Evolutionary conservation across 192 early-diverging fungal species (phyloP), one percentile per base, ranked within the genome.

Genomic region (Backusella mclennaniae): DNA sequence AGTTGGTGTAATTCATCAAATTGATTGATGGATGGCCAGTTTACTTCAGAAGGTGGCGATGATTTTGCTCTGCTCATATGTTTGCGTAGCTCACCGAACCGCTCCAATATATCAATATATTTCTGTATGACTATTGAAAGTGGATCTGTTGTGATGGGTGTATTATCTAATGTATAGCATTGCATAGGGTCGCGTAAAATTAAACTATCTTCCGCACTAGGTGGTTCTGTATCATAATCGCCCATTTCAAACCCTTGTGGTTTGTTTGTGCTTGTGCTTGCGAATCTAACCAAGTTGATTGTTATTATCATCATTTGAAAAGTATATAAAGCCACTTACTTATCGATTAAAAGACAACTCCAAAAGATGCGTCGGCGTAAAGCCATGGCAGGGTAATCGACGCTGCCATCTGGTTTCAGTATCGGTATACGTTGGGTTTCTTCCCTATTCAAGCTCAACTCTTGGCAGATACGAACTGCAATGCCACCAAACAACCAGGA

Each of bases 401-500:
- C 78, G 17, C 76, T 80, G 71, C 84, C 85, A 74, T 80, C 79
- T 26, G 75, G 59, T 19, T 80, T 85, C 17, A 81, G 39, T 46
- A 81, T 81, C 6, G 79, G 79, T 46, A 23, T 39, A 38, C 39
- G 35, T 17, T 74, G 38, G 8, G 75, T 77, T 59, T 87, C 86
- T 41, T 87, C 80, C 21, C 83, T 83, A 53, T 89, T 81, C 29
- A 89, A 66, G 31, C 86, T 83, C 66, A 89, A 68, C 35, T 86
- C 86, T 66, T 85, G 83, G 6, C 85, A 82, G 49, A 85, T 80
- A 35, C 87, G 79, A 29, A 85, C 74, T 39, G 88, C 84, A 75
- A 85, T 83, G 17, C 86, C 85, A n/a, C 80, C 83, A 77, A 84
- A 87, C 77, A 86, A 84, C 86, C 86, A 89, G 6, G 86, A 77